Evolutionary conservation across 1,284 basidiomycete species (phyloP).

Genomic region (Pisolithus thermaeus): DNA sequence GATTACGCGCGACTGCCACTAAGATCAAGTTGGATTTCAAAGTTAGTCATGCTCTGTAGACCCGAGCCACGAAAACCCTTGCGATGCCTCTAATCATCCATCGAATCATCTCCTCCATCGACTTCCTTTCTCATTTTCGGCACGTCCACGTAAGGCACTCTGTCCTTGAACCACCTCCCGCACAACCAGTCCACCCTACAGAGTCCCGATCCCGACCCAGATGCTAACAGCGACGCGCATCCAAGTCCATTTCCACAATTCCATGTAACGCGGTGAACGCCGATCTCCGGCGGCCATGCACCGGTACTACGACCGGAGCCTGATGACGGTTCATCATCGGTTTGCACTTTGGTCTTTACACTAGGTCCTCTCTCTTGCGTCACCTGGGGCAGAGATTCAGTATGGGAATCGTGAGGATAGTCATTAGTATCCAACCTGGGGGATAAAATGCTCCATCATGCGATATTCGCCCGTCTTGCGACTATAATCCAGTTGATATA

Average conservation of each 20-base stretch:
- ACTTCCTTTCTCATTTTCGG: constrained; percentile 38
- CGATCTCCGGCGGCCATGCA: constrained; percentile 73
- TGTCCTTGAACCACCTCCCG: constrained; percentile 61
- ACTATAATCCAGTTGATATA: constrained; percentile 86
- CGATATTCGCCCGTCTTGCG: constrained; percentile 65
- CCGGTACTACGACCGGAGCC: constrained; percentile 37
- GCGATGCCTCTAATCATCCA: constrained; percentile 22
- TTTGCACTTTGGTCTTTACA: constrained; percentile 29
- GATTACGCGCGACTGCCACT: too few species aligned
- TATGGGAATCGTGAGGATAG: not conserved
- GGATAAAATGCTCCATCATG: constrained; percentile 80
- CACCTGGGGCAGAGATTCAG: constrained; percentile 37
- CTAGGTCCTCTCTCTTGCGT: constrained; percentile 48
- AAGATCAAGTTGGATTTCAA: too few species aligned
- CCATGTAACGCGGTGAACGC: constrained; percentile 75
- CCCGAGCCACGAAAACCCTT: too few species aligned
- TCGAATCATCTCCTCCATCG: constrained; percentile 31
- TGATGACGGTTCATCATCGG: constrained; percentile 22
- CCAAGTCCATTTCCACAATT: constrained; percentile 67
- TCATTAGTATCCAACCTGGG: constrained; percentile 45
- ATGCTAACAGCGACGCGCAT: constrained; percentile 65
- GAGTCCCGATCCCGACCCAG: constrained; percentile 76
- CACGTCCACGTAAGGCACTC: constrained; percentile 54
- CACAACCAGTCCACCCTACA: constrained; percentile 76
- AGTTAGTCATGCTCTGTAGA: too few species aligned